Evolutionary conservation across 2,329 filamentous ascomycete species (phyloP), one percentile per base, ranked within the genome.

Genomic region (Thermothelomyces thermophilus): DNA sequence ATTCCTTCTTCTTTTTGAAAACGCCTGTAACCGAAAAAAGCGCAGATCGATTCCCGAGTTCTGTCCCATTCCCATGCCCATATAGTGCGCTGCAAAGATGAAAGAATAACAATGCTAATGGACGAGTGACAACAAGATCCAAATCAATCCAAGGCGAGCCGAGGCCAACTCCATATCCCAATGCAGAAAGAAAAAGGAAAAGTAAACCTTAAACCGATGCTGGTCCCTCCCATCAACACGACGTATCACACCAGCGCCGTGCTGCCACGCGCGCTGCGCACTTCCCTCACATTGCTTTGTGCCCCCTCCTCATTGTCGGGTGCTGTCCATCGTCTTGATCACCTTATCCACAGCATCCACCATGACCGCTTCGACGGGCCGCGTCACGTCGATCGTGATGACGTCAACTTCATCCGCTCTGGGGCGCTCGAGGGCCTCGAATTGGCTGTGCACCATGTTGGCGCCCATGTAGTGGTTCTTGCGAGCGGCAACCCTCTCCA

Each of bases 381-480:
- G 67, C 70, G 79, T 80, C 48, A 86, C 84, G 64, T 90, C 84
- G 51, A 91, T 73, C 48, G 73, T 80, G 55, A 90, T 75, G 54
- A 87, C 84, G 66, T 93, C 87, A 19, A 68, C 75, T 63, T 90
- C 86, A 48, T 87, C 80, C 40, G 70, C 68, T 45, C 75, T 75
- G 0, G 93, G 93, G 55, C 85, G 82, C 70, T 98, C 91, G n/a
- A 98, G 77, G 46, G 83, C 85, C 55, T 84, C 80, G 58, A 97
- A 86, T 66, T 98, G 93, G 69, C 89, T 95, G 62, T 86, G 83
- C 8, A 98, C 90, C 91, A 98, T 97, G 62, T 82, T 80, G 59
- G 88, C 86, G 61, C 93, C 91, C 90, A 98, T 96, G 70, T 93
- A 98, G 66, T 98, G 93, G 46, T 83, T 83, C 69, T 90, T 71